A percentile compares a stretch with the other conserved stretches of the same genome.
Conservation (phyloP, 2,329 filamentous ascomycete genomes). For the Cladosporium halotolerans region DNA sequence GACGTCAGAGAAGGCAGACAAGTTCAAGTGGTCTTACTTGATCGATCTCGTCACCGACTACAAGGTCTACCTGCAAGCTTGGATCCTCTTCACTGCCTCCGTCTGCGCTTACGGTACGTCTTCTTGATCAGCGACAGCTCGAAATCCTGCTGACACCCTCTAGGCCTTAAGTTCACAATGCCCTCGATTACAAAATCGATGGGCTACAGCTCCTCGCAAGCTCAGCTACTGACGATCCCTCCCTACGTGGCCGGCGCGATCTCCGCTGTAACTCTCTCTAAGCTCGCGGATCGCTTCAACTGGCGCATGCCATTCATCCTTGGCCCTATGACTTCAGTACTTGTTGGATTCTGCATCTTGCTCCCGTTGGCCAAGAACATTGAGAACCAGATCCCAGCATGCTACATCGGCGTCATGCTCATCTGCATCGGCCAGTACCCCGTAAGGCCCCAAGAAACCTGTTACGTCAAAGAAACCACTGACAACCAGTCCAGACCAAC, state of each 20-base stretch:
- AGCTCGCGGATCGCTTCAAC: conserved; percentile 51
- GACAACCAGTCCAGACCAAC: conserved; percentile 11
- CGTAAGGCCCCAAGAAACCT: no score
- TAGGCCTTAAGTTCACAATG: conserved; percentile 35
- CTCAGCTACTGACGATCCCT: conserved; percentile 26
- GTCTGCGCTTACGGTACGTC: conserved; percentile 24
- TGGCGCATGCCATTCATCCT: conserved; percentile 55
- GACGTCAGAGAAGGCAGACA: conserved; percentile 16
- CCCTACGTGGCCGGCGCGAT: conserved; percentile 29
- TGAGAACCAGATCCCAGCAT: conserved; percentile 38
- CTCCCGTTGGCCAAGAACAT: conserved; percentile 17
- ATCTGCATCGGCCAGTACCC: conserved; percentile 20
- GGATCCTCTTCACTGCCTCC: conserved; percentile 19
- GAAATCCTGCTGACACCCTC: neutral
- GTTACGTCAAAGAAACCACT: no score
- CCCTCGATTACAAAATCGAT: conserved; percentile 53
- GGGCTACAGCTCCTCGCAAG: conserved; percentile 15
- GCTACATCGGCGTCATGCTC: conserved; percentile 23
- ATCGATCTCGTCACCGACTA: conserved; percentile 19
- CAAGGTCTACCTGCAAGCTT: conserved; percentile 20
- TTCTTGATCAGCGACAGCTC: neutral
- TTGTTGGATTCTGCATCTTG: conserved; percentile 20
- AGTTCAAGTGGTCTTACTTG: conserved; percentile 22
- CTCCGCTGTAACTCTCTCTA: conserved; percentile 34
- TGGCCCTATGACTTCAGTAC: conserved; percentile 15